Evolutionary conservation across 1,139 yeast genomes (phyloP), one percentile per base, ranked within the genome.

Genomic region (Blastobotrys ciferrii): DNA sequence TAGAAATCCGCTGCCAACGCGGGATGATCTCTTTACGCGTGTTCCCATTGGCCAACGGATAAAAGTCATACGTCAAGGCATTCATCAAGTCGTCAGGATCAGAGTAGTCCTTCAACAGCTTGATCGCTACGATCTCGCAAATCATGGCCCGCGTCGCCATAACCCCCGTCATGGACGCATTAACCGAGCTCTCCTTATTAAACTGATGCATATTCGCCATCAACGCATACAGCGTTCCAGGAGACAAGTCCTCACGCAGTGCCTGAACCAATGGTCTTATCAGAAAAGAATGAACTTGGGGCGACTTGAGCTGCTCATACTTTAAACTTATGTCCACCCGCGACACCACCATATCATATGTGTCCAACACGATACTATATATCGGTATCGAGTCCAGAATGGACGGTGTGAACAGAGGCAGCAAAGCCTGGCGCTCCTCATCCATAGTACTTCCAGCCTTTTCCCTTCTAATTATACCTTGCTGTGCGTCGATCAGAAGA

Each of bases 301-400:
- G 84, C 1, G 79, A 67, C 51, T 74, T 74, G 50, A 80, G 65
- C 61, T 78, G 84, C 54, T 80, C 84, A 60, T 77, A 77, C 48
- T 76, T 78, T 53, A 80, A 67, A 49, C 53, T 71, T 20, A 78
- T 62, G 39, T 69, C 74, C 14, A 80, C 78, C 44, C 71, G 67
- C 30, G 70, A 52, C 13, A 51, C 63, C 32, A 62, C 52, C 13
- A 64, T 53, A 42, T 66, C 70, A 33, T 64, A 60, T 32, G 59
- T 58, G 20, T 62, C 65, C 35, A 62, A 56, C 4, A 65, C 66
- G 2, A 62, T 52, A 42, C 56, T 44, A 52, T 64, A 65, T 31
- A 68, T 66, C 5, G 70, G 67, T 15, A 67, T 53, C 33, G 60
- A 46, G 49, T 68, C 71, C 31, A 68, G 54, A 15, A 63, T 53